Conservation (phyloP, 139 green algal species). For the Volvox africanus region DNA sequence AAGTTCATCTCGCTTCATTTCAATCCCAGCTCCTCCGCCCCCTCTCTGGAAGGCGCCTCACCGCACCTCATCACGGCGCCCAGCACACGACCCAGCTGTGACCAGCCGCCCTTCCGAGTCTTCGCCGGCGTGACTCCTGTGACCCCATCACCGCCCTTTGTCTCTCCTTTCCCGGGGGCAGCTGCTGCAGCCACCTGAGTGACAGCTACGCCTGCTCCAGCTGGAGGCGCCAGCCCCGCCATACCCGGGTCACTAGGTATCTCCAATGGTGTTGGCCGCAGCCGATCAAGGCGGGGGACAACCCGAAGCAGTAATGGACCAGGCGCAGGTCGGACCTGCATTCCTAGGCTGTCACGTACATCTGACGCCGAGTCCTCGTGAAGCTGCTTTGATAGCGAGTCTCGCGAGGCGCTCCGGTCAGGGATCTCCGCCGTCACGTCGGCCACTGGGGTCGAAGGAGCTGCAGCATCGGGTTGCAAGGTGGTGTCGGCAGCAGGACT, state of each 20-base stretch:
- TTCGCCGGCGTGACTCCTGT: neutral
- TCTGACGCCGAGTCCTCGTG: neutral
- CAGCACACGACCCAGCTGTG: neutral
- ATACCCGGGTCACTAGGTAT: neutral
- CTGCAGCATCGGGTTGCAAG: neutral
- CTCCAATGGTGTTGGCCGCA: constrained; percentile 7
- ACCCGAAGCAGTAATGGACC: neutral
- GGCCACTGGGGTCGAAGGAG: no score
- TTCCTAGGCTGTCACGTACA: neutral
- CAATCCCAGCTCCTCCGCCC: no score
- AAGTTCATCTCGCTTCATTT: no score
- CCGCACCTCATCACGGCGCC: neutral
- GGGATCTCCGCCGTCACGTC: no score
- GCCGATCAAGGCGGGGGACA: neutral
- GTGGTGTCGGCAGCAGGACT: neutral
- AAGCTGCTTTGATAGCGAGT: neutral
- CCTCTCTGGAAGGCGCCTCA: neutral
- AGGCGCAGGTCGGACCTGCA: neutral
- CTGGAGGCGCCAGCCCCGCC: no score
- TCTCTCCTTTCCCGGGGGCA: neutral
- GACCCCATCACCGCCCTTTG: neutral
- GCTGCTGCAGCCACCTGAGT: no score
- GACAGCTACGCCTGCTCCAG: no score
- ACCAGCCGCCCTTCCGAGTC: neutral
- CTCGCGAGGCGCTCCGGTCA: no score